Evolutionary conservation across 1,284 basidiomycete genomes (phyloP), one percentile per base, ranked within the genome.

Genomic region (Exsudoporus floridanus): DNA sequence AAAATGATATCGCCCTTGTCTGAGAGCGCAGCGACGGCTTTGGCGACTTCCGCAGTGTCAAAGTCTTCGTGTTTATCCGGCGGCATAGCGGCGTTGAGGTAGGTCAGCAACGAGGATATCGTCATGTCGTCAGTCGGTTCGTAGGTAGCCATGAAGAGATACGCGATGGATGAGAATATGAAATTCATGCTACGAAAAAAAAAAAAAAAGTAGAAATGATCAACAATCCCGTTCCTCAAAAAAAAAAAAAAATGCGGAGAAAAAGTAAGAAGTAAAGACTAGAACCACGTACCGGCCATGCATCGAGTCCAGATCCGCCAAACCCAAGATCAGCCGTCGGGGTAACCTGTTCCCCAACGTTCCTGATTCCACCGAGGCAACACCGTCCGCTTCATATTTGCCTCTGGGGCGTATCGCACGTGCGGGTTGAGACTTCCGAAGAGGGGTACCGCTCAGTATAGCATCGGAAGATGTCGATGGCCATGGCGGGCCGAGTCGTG

Each of bases 11-110:
- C 70, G 1, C 81, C 80, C 54, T 75, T 74, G 46, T 83, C 81
- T 51, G 78, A 77, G 44, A 86, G 65, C 13, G 73, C 67, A 16
- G 72, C 77, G n/a, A 79, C 80, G 12, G 77, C 79, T 53, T 77
- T 78, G 12, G 77, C 80, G 12, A 89, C 84, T 69, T 89, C 86
- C 3, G 76, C 76, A 12, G 84, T 86, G 65, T 89, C 87, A 56
- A 87, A 89, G 57, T 90, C 86, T 70, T 88, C 86, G 64, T 88
- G 81, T 67, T 88, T 89, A 66, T 88, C 86, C 13, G 73, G 74
- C 3, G 86, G 87, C 74, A 88, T 79, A 8, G 84, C 84, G 3
- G 86, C 81, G 60, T 89, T 89, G 50, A 89, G 74, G 64, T 86
- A 88, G 7, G 82, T 77, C 39, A 89, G 72, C 18, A 89, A 72